A percentile compares a stretch with the other conserved stretches of the same genome.
Conservation (phyloP, 805 yeast species). For the Maudiozyma pseudohumilis region DNA sequence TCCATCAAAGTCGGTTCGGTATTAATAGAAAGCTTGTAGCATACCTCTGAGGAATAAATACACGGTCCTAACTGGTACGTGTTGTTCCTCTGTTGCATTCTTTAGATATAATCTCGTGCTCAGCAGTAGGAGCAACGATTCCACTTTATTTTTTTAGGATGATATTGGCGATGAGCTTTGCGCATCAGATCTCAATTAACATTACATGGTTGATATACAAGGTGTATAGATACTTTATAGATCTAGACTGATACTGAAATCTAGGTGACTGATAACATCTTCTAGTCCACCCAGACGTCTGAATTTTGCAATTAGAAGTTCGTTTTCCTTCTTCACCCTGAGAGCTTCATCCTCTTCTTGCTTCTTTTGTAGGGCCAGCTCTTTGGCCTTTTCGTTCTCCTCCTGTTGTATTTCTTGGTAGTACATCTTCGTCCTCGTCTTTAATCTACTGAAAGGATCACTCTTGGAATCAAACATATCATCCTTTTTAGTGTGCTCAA, state of each 20-base stretch:
- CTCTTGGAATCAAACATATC: constrained; percentile 33
- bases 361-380: constrained; percentile 41
- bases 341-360: constrained; percentile 32
- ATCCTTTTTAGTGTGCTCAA: constrained; percentile 56
- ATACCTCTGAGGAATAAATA: too few species aligned
- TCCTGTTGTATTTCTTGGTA: constrained; percentile 47
- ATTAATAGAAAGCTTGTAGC: too few species aligned
- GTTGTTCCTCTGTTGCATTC: too few species aligned
- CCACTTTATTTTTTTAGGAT: too few species aligned
- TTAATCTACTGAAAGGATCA: constrained; percentile 85
- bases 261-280: constrained; percentile 36
- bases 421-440: constrained; percentile 78
- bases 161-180: too few species aligned
- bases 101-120: too few species aligned
- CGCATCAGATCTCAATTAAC: too few species aligned
- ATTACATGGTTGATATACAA: too few species aligned
- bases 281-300: constrained; percentile 52
- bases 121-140: too few species aligned
- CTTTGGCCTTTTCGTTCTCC: constrained; percentile 50
- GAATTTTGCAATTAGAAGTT: constrained; percentile 41
- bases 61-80: too few species aligned
- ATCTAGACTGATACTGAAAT: constrained; percentile 32
- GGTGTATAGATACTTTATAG: too few species aligned
- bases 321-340: constrained; percentile 36
- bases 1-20: neutral